Base-by-base conservation (phyloP, 192 early-diverging fungal species). In the Entophlyctis luteolus region DNA sequence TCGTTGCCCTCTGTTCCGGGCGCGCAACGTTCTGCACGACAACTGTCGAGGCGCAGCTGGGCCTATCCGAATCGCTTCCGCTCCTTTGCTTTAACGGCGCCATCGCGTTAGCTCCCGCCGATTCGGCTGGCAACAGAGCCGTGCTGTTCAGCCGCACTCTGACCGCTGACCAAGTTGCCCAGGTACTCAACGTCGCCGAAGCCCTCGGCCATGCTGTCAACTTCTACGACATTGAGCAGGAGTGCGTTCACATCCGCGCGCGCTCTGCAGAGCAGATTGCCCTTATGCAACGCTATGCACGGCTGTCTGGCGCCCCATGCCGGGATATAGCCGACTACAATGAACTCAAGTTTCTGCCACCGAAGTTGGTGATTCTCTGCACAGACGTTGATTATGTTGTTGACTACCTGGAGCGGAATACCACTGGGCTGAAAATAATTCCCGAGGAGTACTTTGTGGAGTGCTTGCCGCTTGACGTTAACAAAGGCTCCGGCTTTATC, bases 381-480 rank as follows among this genome's bases (percentile, higher is more conserved):
- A 14, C 6, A 1, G 47, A 63, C 18, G 5, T 48, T 27, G 31
- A 12, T 33, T 3, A 4, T 10, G 18, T 49, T 3, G 25, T 49
- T 10, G 29, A 8, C 18, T 18, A 27, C 28, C 18, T 49, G 22
- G 4, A 33, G 29, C 16, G 20, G 34, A 48, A 20, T n/a, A 32
- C 47, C 14, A 4, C 48, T 5, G 47, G 47, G 18, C 4, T 63
- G 27, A 25, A 27, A 1, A 4, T 63, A 20, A 32, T 63, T 4
- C 27, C 12, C 18, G 60, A 63, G 32, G 25, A 48, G 1, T 63
- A 33, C 29, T 63, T 63, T 63, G 60, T 63, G 14, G 60, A 63
- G 34, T 63, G 60, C 50, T 32, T 63, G 6, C 60, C 60, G 8
- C 23, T n/a, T 2, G 25, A 29, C n/a, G 48, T 63, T 3, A 63